Evolutionary conservation across 2,329 filamentous ascomycete genomes (phyloP).

Genomic region (Nigrograna mackinnonii): DNA sequence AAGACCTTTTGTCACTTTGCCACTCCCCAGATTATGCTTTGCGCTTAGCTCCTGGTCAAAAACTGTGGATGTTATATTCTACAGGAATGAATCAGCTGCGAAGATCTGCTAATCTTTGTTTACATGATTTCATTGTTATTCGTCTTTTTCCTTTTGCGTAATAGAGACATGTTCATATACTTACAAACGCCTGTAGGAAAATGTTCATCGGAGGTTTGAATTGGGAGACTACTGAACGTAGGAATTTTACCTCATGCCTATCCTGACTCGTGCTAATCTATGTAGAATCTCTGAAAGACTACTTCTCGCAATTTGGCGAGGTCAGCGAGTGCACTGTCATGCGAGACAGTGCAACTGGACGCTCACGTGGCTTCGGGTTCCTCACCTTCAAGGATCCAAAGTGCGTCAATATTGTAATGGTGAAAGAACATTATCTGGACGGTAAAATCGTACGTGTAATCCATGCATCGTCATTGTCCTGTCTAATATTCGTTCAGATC

Average conservation of each 20-base stretch:
- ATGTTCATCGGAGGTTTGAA: slow-evolving; percentile 99
- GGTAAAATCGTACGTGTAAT: slow-evolving; percentile 84
- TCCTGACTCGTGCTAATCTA: neutral
- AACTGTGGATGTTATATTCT: too few species aligned
- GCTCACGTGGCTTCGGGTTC: slow-evolving; percentile 95
- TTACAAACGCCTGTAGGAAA: slow-evolving; percentile 82
- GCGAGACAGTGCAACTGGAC: slow-evolving; percentile 90
- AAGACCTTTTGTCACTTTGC: too few species aligned
- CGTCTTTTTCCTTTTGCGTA: too few species aligned
- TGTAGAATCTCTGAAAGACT: slow-evolving; percentile 90
- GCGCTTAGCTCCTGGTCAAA: too few species aligned
- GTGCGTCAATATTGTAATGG: slow-evolving; percentile 99
- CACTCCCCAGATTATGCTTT: too few species aligned
- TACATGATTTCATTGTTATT: too few species aligned
- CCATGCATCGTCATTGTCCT: neutral
- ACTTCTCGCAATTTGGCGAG: slow-evolving; percentile 97
- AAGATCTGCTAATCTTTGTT: too few species aligned
- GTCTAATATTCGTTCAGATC: slow-evolving; percentile 64
- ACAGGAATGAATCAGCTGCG: too few species aligned
- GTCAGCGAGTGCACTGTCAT: slow-evolving; percentile 99
- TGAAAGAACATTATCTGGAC: slow-evolving; percentile 97
- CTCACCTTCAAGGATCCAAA: slow-evolving; percentile 97
- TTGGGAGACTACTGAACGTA: slow-evolving; percentile 99
- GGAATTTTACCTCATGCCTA: slow-evolving; percentile 44
- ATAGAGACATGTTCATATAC: too few species aligned